Evolutionary conservation across 805 yeast species (phyloP).

Genomic region (Candida ortonii): DNA sequence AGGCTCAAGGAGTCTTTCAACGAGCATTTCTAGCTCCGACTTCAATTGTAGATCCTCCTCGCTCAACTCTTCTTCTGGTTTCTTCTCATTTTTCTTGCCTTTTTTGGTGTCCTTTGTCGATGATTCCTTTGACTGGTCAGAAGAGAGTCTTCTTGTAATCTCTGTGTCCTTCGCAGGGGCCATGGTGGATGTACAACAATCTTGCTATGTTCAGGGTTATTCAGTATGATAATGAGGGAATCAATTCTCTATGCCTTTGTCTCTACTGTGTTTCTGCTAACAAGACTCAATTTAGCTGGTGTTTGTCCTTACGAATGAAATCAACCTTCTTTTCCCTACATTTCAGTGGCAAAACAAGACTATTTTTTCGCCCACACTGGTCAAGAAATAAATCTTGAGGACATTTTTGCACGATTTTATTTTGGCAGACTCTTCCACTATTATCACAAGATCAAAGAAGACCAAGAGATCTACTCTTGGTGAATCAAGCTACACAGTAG

Average conservation of each 20-base stretch:
- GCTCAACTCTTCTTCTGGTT: constrained; percentile 73
- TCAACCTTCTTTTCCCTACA: no score
- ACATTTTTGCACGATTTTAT: constrained; percentile 1
- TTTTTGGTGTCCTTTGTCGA: constrained; percentile 11
- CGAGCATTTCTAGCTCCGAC: constrained; percentile 80
- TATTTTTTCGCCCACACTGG: constrained; percentile 3
- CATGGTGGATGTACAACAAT: constrained; percentile 16
- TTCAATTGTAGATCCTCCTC: constrained; percentile 92
- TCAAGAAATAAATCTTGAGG: constrained; percentile 6
- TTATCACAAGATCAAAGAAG: no score
- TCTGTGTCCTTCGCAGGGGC: constrained; percentile 27
- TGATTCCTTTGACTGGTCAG: constrained; percentile 14
- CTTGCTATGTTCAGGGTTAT: constrained; percentile 4
- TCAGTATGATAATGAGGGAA: neutral
- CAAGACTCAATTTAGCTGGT: no score
- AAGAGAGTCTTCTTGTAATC: constrained; percentile 8
- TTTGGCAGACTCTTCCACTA: constrained; percentile 13
- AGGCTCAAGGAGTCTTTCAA: constrained; percentile 67
- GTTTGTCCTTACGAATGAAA: no score
- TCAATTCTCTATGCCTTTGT: neutral
- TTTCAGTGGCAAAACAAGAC: constrained; percentile 21
- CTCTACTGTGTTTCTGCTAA: neutral
- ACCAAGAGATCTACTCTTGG: no score
- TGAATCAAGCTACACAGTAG: constrained; percentile 1
- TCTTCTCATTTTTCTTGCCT: constrained; percentile 18